phyloP scores from a whole-genome alignment of 495 filamentous ascomycete species.

The Aeminium ludgeri region DNA sequence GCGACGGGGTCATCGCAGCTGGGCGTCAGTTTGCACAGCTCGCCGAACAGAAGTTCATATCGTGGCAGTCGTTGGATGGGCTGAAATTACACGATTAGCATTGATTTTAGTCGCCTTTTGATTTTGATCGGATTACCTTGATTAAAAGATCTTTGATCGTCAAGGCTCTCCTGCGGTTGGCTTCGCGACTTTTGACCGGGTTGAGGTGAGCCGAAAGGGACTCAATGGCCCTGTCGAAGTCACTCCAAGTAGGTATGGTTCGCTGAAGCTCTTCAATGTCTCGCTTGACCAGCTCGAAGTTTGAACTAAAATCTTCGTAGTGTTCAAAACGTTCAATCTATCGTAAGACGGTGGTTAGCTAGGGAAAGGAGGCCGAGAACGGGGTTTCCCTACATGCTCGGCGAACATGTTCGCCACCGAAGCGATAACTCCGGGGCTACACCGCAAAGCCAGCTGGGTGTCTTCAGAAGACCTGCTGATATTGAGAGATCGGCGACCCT shows the following conservation, averaged over 20 bases:
- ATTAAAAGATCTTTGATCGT: constrained; percentile 75
- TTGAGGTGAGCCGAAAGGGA: constrained; percentile 59
- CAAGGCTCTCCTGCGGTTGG: constrained; percentile 53
- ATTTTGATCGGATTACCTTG: constrained; percentile 40
- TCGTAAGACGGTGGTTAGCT: neutral
- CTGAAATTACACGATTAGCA: constrained; percentile 28
- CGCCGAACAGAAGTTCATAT: constrained; percentile 75
- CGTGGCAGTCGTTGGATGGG: constrained; percentile 87
- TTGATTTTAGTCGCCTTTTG: neutral
- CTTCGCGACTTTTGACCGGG: constrained; percentile 46
- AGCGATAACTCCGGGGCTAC: constrained; percentile 53
- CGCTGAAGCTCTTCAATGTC: constrained; percentile 54
- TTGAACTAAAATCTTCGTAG: constrained; percentile 47
- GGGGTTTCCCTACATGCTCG: constrained; percentile 39
- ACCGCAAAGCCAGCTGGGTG: constrained; percentile 29
- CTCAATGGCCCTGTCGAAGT: constrained; percentile 77
- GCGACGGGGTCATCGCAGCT: constrained; percentile 68
- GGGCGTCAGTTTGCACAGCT: constrained; percentile 65
- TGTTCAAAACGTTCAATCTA: constrained; percentile 66
- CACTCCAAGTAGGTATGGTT: constrained; percentile 56
- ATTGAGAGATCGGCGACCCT: constrained; percentile 23
- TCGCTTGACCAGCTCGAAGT: constrained; percentile 67
- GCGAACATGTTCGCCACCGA: constrained; percentile 65
- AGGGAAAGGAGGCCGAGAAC: neutral
- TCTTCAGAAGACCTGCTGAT: constrained; percentile 17